Conservation (phyloP, 257 asterid genomes). For the Plectranthus barbatus region DNA sequence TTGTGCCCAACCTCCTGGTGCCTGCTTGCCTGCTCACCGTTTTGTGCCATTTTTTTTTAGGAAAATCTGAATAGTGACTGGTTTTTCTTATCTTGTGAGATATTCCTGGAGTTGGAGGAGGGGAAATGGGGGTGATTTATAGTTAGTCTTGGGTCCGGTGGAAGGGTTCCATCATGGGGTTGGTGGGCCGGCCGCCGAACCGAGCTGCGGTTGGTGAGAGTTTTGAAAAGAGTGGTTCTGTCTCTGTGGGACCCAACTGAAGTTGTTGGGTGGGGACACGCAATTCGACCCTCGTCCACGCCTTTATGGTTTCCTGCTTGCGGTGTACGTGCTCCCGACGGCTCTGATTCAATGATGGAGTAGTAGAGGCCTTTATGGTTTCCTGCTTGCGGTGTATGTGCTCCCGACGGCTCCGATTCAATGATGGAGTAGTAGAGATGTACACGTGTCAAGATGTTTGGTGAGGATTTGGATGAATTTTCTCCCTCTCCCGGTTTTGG, state of each 20-base stretch:
- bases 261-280: slow-evolving; percentile 18
- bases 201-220: slow-evolving; percentile 33
- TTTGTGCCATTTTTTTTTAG: slow-evolving; percentile 31
- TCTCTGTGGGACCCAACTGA: neutral
- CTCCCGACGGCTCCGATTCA: neutral
- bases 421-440: neutral
- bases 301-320: neutral
- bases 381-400: neutral
- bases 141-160: slow-evolving; percentile 20
- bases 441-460: slow-evolving; percentile 16
- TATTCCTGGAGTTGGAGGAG: slow-evolving; percentile 8
- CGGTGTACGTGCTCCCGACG: neutral
- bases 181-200: slow-evolving; percentile 7
- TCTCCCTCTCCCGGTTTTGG: neutral
- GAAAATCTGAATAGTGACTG: no score
- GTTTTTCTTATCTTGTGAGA: neutral
- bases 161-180: neutral
- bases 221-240: neutral
- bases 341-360: neutral
- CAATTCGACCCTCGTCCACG: neutral
- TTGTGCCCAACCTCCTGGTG: slow-evolving; percentile 90
- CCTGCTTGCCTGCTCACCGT: slow-evolving; percentile 31
- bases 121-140: slow-evolving; percentile 14
- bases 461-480: neutral
- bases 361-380: no score